These are phyloP conservation scores for Infundibulicybe gibba DNA, from an alignment of 768 basidiomycete species.

Conservation along the genomic window DNA sequence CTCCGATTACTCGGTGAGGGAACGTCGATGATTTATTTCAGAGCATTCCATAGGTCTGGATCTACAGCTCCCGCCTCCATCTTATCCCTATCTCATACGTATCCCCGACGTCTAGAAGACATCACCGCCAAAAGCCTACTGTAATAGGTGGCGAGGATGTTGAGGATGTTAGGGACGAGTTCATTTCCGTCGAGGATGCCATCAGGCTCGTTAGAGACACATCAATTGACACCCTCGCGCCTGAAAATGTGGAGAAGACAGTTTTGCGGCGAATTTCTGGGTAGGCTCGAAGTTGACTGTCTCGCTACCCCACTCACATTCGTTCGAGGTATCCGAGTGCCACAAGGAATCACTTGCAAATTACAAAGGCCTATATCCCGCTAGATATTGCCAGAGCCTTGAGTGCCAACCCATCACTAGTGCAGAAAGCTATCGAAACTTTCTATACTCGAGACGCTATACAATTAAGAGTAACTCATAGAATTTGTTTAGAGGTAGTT, in stretches of 20 bases:
- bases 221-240: constrained; percentile 53
- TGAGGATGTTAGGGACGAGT: constrained; percentile 37
- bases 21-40: constrained; percentile 22
- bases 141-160: constrained; percentile 49
- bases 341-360: constrained; percentile 66
- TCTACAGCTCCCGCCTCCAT: constrained; percentile 78
- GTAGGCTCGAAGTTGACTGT: constrained; percentile 29
- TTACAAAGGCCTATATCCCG: constrained; percentile 77
- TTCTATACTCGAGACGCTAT: constrained; percentile 95
- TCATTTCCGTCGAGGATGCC: constrained; percentile 59
- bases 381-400: constrained; percentile 76
- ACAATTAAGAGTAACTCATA: constrained; percentile 69
- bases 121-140: constrained; percentile 40
- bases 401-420: constrained; percentile 53
- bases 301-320: constrained; percentile 2
- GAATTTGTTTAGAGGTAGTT: neutral
- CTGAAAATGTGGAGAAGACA: constrained; percentile 52
- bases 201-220: constrained; percentile 56
- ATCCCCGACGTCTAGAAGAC: constrained; percentile 62
- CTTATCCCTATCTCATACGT: constrained; percentile 78
- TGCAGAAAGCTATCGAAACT: constrained; percentile 85
- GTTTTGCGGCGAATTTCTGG: constrained; percentile 71
- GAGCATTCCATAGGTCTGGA: constrained; percentile 74
- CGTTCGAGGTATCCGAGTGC: constrained; percentile 65
- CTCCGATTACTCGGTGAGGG: constrained; percentile 27